Evolutionary conservation across 495 filamentous ascomycete species (phyloP), one percentile per base, ranked within the genome.

Genomic region (Margaritispora aquatica): DNA sequence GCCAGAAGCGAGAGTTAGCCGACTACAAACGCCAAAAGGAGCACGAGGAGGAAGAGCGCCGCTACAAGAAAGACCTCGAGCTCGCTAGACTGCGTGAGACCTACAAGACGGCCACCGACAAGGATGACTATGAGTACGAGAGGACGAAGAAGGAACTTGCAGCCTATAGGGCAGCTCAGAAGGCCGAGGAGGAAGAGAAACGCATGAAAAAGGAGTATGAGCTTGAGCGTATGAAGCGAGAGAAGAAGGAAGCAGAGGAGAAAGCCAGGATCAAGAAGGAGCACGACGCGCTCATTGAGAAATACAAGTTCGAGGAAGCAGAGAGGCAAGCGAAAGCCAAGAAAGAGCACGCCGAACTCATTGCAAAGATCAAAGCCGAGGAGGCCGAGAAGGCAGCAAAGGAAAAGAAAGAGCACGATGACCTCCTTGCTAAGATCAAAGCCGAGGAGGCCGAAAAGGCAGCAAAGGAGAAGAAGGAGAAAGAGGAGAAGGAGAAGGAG

Each of bases 331-430:
- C 78, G 47, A 70, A 77, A 47, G 73, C 82, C 59, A 66, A 73
- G 51, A 67, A 72, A 27, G 76, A 85, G 50, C 66, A 66, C 4
- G 70, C 73, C 34, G 67, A 71, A 29, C 71, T 66, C 50, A 74
- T 76, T 57, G 79, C 83, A 61, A 73, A 76, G 64, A 74, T 77
- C 34, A 83, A 86, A 70, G 71, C 75, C 46, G 74, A 78, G 62
- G 74, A 74, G 0, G 73, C 83, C 56, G 74, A 83, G 13, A 80
- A 89, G 70, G 79, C 75, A 64, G 75, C 83, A 55, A 71, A 79
- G 48, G 2, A 44, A 13, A 76, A 80, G 51, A 84, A 88, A 68
- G 72, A 78, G 24, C 66, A 66, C 4, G 70, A 74, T 38, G 67
- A 71, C 27, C 71, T 66, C 50, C 74, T 76, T 57, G 79, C 83